Conservation (phyloP, 78 protist species). For the Anaeramoeba flamelloides region DNA sequence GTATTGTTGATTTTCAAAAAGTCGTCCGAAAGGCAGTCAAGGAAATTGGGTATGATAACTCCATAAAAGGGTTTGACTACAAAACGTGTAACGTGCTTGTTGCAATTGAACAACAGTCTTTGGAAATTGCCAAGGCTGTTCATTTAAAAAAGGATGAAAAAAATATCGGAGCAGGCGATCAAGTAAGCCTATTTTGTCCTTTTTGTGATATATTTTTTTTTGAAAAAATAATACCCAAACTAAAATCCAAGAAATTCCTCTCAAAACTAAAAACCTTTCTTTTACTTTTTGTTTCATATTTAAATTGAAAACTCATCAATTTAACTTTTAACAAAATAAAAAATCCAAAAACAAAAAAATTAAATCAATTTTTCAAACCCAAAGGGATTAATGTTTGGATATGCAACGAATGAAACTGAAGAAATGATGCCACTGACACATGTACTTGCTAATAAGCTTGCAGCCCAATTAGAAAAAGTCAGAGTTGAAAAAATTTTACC, state of each 20-base stretch:
- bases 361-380: too few species aligned
- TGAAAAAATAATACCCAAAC: too few species aligned
- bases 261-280: too few species aligned
- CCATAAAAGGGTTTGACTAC: constrained; percentile 64
- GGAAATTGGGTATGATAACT: constrained; percentile 82
- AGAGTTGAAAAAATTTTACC: constrained; percentile 68
- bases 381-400: constrained; percentile 99
- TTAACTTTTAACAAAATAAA: too few species aligned
- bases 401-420: too few species aligned
- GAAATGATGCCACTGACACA: constrained; percentile 86
- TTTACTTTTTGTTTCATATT: too few species aligned
- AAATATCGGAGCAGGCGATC: constrained; percentile 99
- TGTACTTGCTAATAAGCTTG: constrained; percentile 62
- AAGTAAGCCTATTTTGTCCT: too few species aligned
- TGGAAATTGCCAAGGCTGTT: constrained; percentile 95
- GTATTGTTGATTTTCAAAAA: constrained; percentile 86
- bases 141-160: constrained; percentile 56
- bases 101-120: constrained; percentile 92
- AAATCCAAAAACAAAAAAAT: too few species aligned
- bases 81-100: constrained; percentile 86
- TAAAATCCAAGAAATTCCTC: too few species aligned
- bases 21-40: constrained; percentile 82
- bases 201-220: too few species aligned
- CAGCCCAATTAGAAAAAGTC: constrained; percentile 56
- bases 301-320: too few species aligned